Percentiles rank a stretch among this genome's conserved stretches.
Evolutionary conservation across 2,329 filamentous ascomycete species (phyloP).

Genomic region (Neocatenulostroma microsporum): DNA sequence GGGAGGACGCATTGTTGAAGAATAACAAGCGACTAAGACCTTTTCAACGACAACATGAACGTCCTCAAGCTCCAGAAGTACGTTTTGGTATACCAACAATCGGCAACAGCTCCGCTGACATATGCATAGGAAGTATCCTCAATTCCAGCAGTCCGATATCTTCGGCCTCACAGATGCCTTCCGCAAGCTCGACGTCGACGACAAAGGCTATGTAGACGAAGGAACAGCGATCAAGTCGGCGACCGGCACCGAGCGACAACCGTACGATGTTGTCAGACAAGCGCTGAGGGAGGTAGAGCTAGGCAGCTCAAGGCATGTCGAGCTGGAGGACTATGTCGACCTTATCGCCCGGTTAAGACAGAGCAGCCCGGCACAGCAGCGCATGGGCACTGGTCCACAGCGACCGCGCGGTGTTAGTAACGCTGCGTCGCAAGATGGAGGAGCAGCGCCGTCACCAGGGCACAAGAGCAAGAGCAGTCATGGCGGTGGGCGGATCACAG

Average conservation of each 20-base stretch:
- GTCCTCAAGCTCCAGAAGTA: slow-evolving; percentile 91
- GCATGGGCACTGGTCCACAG: slow-evolving; percentile 46
- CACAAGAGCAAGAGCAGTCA: slow-evolving; percentile 70
- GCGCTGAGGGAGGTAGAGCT: slow-evolving; percentile 94
- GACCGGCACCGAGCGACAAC: slow-evolving; percentile 85
- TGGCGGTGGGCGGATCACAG: slow-evolving; percentile 71
- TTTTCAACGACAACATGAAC: slow-evolving; percentile 78
- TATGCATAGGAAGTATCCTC: slow-evolving; percentile 80
- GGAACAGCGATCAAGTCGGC: slow-evolving; percentile 94
- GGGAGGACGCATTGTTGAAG: no score
- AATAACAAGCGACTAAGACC: no score
- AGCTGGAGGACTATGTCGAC: slow-evolving; percentile 94
- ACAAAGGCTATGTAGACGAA: slow-evolving; percentile 96
- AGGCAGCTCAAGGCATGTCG: slow-evolving; percentile 89
- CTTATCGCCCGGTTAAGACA: slow-evolving; percentile 71
- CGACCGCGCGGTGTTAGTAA: slow-evolving; percentile 45
- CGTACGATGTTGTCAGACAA: slow-evolving; percentile 95
- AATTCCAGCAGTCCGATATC: slow-evolving; percentile 92
- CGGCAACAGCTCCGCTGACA: slow-evolving; percentile 13
- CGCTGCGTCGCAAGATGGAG: slow-evolving; percentile 27
- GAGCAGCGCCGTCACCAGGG: slow-evolving; percentile 37
- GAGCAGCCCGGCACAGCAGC: slow-evolving; percentile 47
- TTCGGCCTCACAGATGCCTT: slow-evolving; percentile 91
- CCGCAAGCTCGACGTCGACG: slow-evolving; percentile 88
- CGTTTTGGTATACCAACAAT: slow-evolving; percentile 14